Evolutionary conservation across 371 early-diverging fungal genomes (phyloP), one percentile per base, ranked within the genome.

Genomic region (Dichotomocladium elegans): DNA sequence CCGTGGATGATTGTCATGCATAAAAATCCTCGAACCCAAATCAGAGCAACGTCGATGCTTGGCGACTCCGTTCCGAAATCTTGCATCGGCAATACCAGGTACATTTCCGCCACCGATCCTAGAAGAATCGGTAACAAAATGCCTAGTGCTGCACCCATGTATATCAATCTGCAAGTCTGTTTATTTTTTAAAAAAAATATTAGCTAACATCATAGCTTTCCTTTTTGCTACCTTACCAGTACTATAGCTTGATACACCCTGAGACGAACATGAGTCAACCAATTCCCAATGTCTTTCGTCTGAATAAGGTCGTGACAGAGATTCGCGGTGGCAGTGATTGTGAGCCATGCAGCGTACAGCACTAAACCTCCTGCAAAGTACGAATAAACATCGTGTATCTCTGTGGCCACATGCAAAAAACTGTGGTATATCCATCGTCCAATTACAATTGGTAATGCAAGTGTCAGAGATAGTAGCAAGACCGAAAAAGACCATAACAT

Each of bases 361-460:
- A 69, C 26, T 24, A 66, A 17, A 25, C 52, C 59, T 11, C 74
- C 74, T 0, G 54, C 25, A 12, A 48, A 40, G 42, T 60, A 76
- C 12, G 85, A 60, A 49, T 86, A 86, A 2, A 81, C 49, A 47
- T 86, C 87, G 50, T 86, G 85, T 1, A 83, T 73, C 12, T 58
- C 54, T 3, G 47, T 47, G 2, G 55, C 42, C 6, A 64, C 34
- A 0, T 31, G 29, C 0, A 78, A 35, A 25, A 52, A 49, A 3
- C 41, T n/a, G 25, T 60, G 44, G 49, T 76, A 68, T 12, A 81
- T 27, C 29, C 35, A 46, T 25, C 86, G 66, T 28, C 82, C 83
- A 8, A 78, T 21, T 8, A 73, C 22, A 8, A 83, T 67, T 7
- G 83, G 81, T 2, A 59, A 41, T 22, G 78, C 54, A 3, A 68